These are phyloP conservation scores for Moesziomyces globuligerus DNA, from an alignment of 1,284 basidiomycete genomes.

Conservation along the genomic window DNA sequence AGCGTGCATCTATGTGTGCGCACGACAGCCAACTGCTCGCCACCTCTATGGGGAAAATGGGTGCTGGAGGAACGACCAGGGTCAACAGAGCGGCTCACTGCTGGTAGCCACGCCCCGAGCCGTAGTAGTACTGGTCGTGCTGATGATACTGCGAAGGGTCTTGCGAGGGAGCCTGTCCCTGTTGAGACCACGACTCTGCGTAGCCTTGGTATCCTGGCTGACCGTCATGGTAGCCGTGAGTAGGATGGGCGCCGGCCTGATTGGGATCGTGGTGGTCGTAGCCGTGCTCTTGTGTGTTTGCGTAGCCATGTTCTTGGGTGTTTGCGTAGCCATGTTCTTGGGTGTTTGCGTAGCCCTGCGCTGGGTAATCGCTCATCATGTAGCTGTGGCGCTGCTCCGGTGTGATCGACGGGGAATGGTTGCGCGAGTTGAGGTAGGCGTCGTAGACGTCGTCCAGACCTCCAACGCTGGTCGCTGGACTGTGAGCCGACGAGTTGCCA, in stretches of 20 bases:
- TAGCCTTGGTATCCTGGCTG: slow-evolving; percentile 7
- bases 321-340: slow-evolving; percentile 4
- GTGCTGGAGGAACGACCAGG: neutral
- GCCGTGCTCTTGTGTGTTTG: neutral
- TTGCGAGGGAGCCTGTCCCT: neutral
- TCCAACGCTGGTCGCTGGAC: slow-evolving; percentile 16
- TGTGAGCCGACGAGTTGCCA: slow-evolving; percentile 21
- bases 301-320: neutral
- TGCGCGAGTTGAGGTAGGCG: slow-evolving; percentile 37
- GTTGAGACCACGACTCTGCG: slow-evolving; percentile 14
- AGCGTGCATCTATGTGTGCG: too few species aligned
- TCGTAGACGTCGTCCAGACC: slow-evolving; percentile 48
- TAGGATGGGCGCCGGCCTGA: slow-evolving; percentile 5
- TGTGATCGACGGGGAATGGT: slow-evolving; percentile 26
- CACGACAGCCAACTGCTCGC: too few species aligned
- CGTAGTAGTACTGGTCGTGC: slow-evolving; percentile 11
- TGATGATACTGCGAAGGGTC: slow-evolving; percentile 9
- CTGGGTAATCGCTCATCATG: slow-evolving; percentile 42
- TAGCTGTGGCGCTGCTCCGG: slow-evolving; percentile 43
- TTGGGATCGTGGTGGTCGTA: neutral
- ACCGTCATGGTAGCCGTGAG: slow-evolving; percentile 2
- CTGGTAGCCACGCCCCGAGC: slow-evolving; percentile 10
- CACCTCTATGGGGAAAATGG: neutral
- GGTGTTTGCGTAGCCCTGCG: neutral
- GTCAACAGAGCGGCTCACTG: neutral